Conservation (phyloP, 352 stramenopile genomes). For the Pythium sukuiense region DNA sequence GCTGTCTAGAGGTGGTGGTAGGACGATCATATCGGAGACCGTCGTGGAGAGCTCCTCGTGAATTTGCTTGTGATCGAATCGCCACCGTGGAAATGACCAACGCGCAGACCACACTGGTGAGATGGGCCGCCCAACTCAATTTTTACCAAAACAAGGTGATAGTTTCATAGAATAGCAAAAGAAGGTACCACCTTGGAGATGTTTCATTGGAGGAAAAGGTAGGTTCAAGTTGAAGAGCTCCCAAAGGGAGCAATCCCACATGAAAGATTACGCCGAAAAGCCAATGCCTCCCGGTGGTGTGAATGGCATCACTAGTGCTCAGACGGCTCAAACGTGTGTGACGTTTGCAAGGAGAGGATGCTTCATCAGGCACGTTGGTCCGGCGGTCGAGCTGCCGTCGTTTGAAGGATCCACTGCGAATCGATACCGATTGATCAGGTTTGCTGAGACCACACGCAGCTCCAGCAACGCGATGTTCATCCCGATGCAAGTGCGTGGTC, state of each 20-base stretch:
- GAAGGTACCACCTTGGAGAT: neutral
- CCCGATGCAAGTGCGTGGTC: conserved; percentile 37
- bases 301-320: too few species aligned
- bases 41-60: neutral
- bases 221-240: neutral
- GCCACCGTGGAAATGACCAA: neutral
- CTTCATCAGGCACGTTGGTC: conserved; percentile 20
- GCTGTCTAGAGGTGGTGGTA: conserved; percentile 2
- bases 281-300: neutral
- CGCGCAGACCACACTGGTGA: neutral
- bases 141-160: neutral
- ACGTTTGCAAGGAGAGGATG: conserved; percentile 17
- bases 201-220: neutral
- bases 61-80: neutral
- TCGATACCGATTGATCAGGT: conserved; percentile 15
- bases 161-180: neutral
- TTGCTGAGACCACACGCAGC: conserved; percentile 32
- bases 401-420: conserved; percentile 17
- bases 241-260: neutral
- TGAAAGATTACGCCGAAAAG: neutral
- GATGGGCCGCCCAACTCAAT: neutral
- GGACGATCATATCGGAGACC: conserved; percentile 11
- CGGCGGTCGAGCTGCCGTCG: conserved; percentile 6
- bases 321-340: neutral
- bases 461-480: conserved; percentile 39